These are phyloP conservation scores for Amylostereum chailletii DNA, from an alignment of 1,284 basidiomycete species.

Conservation along the genomic window DNA sequence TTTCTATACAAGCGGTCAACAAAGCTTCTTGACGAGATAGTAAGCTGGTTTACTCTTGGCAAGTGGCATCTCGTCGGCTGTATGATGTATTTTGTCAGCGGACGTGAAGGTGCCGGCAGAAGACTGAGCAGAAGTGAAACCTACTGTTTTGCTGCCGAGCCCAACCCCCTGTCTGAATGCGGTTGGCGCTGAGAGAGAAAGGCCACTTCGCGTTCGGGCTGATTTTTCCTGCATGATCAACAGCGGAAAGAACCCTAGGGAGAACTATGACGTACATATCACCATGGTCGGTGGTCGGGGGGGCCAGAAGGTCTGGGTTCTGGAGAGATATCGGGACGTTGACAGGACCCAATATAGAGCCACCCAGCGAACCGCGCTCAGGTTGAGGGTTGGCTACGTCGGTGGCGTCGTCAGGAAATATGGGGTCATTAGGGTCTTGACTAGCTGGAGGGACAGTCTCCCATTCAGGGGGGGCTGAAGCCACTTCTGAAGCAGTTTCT, in stretches of 20 bases:
- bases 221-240: conserved; percentile 20
- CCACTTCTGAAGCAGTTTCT: background rate
- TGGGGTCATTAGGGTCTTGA: conserved; percentile 40
- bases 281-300: conserved; percentile 61
- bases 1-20: conserved; percentile 22
- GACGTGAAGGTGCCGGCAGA: background rate
- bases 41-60: conserved; percentile 34
- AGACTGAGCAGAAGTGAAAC: conserved; percentile 6
- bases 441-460: conserved; percentile 38
- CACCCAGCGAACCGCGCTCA: conserved; percentile 37
- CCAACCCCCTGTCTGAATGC: conserved; percentile 67
- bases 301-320: conserved; percentile 56
- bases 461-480: background rate
- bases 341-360: conserved; percentile 47
- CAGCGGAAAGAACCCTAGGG: background rate
- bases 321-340: conserved; percentile 44
- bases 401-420: conserved; percentile 26
- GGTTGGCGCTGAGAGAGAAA: conserved; percentile 60
- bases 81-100: conserved; percentile 6
- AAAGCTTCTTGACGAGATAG: background rate
- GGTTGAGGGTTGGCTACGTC: conserved; percentile 22
- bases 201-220: conserved; percentile 60
- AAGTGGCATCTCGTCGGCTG: conserved; percentile 51
- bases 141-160: conserved; percentile 59
- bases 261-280: conserved; percentile 35